These are phyloP conservation scores for Citrus mangshanensis DNA, from an alignment of 345 rosid genomes.

Conservation along the genomic window DNA sequence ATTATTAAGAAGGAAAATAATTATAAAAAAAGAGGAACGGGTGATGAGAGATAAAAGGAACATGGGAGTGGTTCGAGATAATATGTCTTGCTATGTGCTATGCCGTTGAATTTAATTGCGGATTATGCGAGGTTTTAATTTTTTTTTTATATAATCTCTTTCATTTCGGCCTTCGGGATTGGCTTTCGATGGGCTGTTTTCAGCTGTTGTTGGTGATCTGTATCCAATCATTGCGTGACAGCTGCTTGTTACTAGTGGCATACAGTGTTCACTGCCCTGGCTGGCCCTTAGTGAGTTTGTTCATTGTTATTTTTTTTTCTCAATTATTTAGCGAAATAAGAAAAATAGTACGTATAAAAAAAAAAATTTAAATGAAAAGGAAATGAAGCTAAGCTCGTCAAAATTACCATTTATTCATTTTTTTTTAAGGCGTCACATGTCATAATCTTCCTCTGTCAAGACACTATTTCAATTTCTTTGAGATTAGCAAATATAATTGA, in stretches of 20 bases:
- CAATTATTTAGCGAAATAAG: too few species aligned
- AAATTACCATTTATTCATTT: too few species aligned
- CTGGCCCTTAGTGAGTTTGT: too few species aligned
- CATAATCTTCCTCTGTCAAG: too few species aligned
- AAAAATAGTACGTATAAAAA: too few species aligned
- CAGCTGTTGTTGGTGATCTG: constrained; percentile 3
- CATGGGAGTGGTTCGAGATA: neutral
- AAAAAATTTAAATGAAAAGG: too few species aligned
- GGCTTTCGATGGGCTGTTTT: neutral
- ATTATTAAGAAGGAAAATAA: neutral
- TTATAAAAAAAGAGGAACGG: neutral
- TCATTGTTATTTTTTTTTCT: neutral
- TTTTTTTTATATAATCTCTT: neutral
- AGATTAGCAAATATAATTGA: too few species aligned
- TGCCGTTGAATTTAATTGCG: constrained; percentile 1
- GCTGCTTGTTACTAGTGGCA: neutral
- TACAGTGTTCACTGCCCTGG: neutral
- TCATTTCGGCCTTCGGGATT: neutral
- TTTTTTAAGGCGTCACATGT: too few species aligned
- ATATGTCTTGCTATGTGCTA: neutral
- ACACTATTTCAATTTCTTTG: too few species aligned
- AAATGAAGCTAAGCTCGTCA: too few species aligned
- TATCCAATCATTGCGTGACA: constrained; percentile 10
- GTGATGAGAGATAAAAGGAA: neutral
- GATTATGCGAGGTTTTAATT: neutral